Evolutionary conservation across 768 basidiomycete genomes (phyloP).

Genomic region (Trametes sanguinea): DNA sequence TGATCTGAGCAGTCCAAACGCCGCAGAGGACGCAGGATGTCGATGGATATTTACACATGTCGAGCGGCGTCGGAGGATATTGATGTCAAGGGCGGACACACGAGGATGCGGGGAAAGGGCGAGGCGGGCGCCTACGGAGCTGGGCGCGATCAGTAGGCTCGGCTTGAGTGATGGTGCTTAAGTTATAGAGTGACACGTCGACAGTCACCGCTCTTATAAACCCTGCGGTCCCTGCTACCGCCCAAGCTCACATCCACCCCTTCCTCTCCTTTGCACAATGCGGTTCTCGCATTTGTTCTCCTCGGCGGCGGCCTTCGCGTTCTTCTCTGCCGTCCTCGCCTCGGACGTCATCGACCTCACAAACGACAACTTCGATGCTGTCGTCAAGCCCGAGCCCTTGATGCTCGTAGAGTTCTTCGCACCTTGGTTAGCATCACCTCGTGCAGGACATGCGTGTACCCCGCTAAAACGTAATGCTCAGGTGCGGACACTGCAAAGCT

Average conservation of each 20-base stretch:
- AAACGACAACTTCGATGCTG: constrained; percentile 63
- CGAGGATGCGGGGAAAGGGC: too few species aligned
- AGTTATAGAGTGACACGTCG: constrained; percentile 49
- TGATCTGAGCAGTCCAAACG: background rate
- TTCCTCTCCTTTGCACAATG: constrained; percentile 47
- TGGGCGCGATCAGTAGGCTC: constrained; percentile 12
- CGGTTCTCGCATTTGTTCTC: constrained; percentile 56
- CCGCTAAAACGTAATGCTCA: constrained; percentile 30
- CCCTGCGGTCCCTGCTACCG: constrained; percentile 27
- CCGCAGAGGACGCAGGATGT: background rate
- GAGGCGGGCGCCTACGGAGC: too few species aligned
- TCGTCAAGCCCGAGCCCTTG: constrained; percentile 66
- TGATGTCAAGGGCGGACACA: constrained; percentile 5
- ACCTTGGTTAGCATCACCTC: constrained; percentile 58
- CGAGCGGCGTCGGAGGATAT: background rate
- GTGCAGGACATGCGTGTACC: background rate
- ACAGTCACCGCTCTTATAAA: constrained; percentile 21
- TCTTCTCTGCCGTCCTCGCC: constrained; percentile 53
- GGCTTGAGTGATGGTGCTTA: constrained; percentile 17
- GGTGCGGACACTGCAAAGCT: constrained; percentile 97
- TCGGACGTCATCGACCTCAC: constrained; percentile 87
- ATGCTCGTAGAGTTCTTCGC: constrained; percentile 96
- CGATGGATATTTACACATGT: background rate
- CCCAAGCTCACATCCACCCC: constrained; percentile 11
- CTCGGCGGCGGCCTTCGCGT: constrained; percentile 52